These are phyloP conservation scores for Boletales sp. DNA, from an alignment of 768 basidiomycete species.

Conservation along the genomic window DNA sequence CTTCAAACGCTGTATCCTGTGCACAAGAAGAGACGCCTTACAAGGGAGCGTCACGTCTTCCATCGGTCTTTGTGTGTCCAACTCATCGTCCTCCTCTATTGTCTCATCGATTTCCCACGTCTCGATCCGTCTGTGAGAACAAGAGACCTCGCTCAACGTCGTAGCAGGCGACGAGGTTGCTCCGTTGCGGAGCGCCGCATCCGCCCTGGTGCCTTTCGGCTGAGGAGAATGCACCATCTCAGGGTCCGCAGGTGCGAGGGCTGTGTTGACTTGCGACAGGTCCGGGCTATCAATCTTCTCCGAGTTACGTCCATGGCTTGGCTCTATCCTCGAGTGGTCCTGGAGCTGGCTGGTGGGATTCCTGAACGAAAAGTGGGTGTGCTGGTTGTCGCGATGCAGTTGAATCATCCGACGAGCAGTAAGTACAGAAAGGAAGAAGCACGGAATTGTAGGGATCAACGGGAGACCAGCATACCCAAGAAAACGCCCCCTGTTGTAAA, in stretches of 20 bases:
- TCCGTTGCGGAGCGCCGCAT: neutral
- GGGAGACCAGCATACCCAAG: conserved; percentile 61
- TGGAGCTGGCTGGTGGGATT: neutral
- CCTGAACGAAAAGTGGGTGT: neutral
- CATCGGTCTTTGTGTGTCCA: neutral
- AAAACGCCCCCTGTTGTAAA: conserved; percentile 60
- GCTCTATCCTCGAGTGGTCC: neutral
- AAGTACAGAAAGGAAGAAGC: conserved; percentile 41
- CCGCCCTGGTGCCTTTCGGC: neutral
- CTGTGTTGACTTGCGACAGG: conserved; percentile 18
- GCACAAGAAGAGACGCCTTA: conserved; percentile 3
- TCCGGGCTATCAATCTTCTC: conserved; percentile 15
- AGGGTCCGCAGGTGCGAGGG: conserved; percentile 10
- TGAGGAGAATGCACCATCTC: neutral
- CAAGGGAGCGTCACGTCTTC: conserved; percentile 3
- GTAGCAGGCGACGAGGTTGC: neutral
- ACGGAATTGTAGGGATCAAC: conserved; percentile 49
- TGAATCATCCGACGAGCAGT: conserved; percentile 14
- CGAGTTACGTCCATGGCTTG: neutral
- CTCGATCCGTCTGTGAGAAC: neutral
- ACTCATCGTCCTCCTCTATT: neutral
- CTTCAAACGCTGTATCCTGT: neutral
- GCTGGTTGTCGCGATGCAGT: conserved; percentile 23
- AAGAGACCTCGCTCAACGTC: neutral
- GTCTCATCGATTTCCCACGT: conserved; percentile 5